phyloP scores from a whole-genome alignment of 75 land plant genomes.

The Cupressus sempervirens region DNA sequence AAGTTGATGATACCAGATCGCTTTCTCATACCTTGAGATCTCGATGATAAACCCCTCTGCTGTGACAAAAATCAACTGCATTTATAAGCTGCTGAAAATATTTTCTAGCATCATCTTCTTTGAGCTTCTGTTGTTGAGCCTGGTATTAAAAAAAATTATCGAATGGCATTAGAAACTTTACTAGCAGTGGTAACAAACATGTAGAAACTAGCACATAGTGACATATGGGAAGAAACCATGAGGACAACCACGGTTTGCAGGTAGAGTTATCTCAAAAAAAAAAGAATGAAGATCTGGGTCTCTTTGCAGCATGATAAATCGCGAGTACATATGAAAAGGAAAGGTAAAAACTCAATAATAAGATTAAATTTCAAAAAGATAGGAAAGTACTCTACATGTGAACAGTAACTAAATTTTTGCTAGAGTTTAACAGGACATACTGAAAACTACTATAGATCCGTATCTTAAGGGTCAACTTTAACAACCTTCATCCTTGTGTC shows the following conservation, averaged over 20 bases:
- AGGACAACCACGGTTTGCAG: background rate
- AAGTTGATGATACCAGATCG: background rate
- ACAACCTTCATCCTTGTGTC: background rate
- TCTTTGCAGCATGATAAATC: background rate
- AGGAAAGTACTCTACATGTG: background rate
- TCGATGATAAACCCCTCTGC: constrained; percentile 59
- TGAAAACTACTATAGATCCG: background rate
- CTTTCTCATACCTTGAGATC: constrained; percentile 41
- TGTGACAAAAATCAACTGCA: constrained; percentile 67
- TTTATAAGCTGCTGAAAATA: constrained; percentile 67
- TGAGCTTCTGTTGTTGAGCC: constrained; percentile 55
- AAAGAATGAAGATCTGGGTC: background rate
- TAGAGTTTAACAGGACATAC: background rate
- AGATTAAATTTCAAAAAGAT: background rate
- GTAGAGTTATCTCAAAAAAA: background rate
- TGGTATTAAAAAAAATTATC: constrained; percentile 11
- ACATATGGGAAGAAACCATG: background rate
- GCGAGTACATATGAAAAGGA: background rate
- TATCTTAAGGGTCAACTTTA: background rate
- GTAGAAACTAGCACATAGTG: background rate
- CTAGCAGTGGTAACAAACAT: background rate
- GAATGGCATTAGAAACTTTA: background rate
- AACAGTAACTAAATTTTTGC: background rate
- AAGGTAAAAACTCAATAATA: background rate
- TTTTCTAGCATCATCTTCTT: constrained; percentile 77